Conservation (phyloP, 306 rosid genomes). For the Fragaria vesca region DNA sequence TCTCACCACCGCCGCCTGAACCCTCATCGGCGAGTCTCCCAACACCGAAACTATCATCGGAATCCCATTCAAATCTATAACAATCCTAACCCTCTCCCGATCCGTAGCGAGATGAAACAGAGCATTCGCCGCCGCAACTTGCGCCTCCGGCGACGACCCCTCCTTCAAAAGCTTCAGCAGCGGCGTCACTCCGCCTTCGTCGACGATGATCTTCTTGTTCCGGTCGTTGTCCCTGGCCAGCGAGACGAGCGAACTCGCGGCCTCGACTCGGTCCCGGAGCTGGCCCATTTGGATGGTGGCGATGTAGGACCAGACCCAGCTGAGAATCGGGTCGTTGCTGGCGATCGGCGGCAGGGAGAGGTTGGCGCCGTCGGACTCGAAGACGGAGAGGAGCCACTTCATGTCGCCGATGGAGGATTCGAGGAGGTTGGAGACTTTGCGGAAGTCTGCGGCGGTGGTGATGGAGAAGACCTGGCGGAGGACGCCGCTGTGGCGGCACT, state of each 20-base stretch:
- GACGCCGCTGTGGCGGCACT: constrained; percentile 60
- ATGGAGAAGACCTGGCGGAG: constrained; percentile 74
- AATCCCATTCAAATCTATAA: constrained; percentile 43
- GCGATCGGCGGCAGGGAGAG: constrained; percentile 75
- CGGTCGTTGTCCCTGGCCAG: constrained; percentile 57
- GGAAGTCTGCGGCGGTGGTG: constrained; percentile 58
- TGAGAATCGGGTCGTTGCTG: constrained; percentile 71
- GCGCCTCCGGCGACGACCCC: constrained; percentile 53
- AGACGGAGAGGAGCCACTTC: constrained; percentile 65
- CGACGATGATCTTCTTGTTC: constrained; percentile 68
- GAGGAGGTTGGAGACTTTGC: constrained; percentile 52
- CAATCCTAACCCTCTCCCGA: constrained; percentile 33
- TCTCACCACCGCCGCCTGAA: constrained; percentile 58
- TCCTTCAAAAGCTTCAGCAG: constrained; percentile 72
- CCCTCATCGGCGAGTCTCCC: constrained; percentile 52
- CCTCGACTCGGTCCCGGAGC: constrained; percentile 61
- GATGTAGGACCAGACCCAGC: constrained; percentile 76
- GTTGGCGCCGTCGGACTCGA: constrained; percentile 54
- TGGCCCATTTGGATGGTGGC: constrained; percentile 75
- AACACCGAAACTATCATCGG: constrained; percentile 64
- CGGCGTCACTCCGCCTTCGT: constrained; percentile 72
- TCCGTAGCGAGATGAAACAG: constrained; percentile 47
- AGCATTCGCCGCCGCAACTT: constrained; percentile 71
- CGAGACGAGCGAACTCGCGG: constrained; percentile 49
- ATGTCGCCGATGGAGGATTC: constrained; percentile 76